phyloP scores from a whole-genome alignment of 2,329 filamentous ascomycete species.

The Colletotrichum viniferum region DNA sequence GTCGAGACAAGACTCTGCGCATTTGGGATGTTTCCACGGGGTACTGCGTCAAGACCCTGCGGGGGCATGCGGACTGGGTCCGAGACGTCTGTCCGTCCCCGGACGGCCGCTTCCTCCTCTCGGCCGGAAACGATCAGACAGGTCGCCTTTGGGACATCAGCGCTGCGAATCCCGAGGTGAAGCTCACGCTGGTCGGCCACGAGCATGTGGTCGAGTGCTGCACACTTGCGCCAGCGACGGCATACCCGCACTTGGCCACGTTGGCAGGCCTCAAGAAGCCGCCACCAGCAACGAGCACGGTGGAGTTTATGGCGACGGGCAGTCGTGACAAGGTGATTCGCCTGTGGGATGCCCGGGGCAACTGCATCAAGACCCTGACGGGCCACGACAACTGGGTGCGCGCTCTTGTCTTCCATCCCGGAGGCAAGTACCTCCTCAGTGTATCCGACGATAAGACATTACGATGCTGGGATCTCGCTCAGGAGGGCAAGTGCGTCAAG shows the following conservation, averaged over 20 bases:
- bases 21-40: conserved; percentile 95
- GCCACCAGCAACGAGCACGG: conserved; percentile 73
- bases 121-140: conserved; percentile 82
- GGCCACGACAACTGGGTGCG: conserved; percentile 97
- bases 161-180: conserved; percentile 70
- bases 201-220: conserved; percentile 89
- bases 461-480: conserved; percentile 89
- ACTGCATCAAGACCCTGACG: conserved; percentile 79
- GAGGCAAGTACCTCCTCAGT: conserved; percentile 87
- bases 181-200: conserved; percentile 82
- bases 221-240: conserved; percentile 78
- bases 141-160: conserved; percentile 85
- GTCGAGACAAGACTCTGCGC: conserved; percentile 80
- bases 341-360: conserved; percentile 86
- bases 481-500: conserved; percentile 91
- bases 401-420: conserved; percentile 85
- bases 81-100: conserved; percentile 82
- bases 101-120: conserved; percentile 84
- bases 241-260: conserved; percentile 77
- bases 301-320: conserved; percentile 89
- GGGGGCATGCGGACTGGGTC: conserved; percentile 90
- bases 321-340: conserved; percentile 90
- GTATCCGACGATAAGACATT: conserved; percentile 91
- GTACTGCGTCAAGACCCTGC: conserved; percentile 89
- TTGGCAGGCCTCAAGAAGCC: conserved; percentile 85